phyloP scores from a whole-genome alignment of 768 basidiomycete genomes.

The Phanerochaete sordida region DNA sequence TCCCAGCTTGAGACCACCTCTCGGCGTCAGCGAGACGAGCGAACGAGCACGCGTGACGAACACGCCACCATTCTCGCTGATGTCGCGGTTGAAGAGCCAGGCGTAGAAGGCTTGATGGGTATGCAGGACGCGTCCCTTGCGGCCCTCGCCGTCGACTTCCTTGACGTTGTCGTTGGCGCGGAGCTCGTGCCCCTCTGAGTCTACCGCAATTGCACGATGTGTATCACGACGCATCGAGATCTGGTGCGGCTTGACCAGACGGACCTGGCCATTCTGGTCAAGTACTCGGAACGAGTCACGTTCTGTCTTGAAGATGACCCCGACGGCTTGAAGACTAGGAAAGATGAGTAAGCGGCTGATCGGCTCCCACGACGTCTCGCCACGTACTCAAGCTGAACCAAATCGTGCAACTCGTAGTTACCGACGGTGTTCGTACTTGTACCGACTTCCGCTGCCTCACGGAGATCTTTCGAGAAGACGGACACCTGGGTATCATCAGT shows the following conservation, averaged over 20 bases:
- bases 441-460: slow-evolving; percentile 97
- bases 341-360: not conserved
- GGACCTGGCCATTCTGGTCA: slow-evolving; percentile 89
- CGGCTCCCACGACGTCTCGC: not conserved
- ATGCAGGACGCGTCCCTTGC: slow-evolving; percentile 89
- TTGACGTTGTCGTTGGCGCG: slow-evolving; percentile 89
- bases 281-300: slow-evolving; percentile 93
- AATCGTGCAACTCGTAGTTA: slow-evolving; percentile 92
- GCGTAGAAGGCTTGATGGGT: slow-evolving; percentile 93
- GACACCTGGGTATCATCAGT: slow-evolving; percentile 58
- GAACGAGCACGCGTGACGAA: slow-evolving; percentile 88
- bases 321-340: slow-evolving; percentile 82
- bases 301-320: slow-evolving; percentile 97
- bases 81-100: slow-evolving; percentile 91
- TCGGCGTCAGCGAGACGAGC: slow-evolving; percentile 82
- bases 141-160: slow-evolving; percentile 81
- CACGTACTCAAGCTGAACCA: slow-evolving; percentile 93
- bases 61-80: slow-evolving; percentile 87
- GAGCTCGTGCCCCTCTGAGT: slow-evolving; percentile 85
- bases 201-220: slow-evolving; percentile 79
- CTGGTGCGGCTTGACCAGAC: slow-evolving; percentile 89
- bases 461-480: slow-evolving; percentile 94
- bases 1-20: slow-evolving; percentile 64
- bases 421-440: slow-evolving; percentile 86
- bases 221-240: slow-evolving; percentile 90